phyloP scores from a whole-genome alignment of 805 yeast species.

The Kluyveromyces starmeri region DNA sequence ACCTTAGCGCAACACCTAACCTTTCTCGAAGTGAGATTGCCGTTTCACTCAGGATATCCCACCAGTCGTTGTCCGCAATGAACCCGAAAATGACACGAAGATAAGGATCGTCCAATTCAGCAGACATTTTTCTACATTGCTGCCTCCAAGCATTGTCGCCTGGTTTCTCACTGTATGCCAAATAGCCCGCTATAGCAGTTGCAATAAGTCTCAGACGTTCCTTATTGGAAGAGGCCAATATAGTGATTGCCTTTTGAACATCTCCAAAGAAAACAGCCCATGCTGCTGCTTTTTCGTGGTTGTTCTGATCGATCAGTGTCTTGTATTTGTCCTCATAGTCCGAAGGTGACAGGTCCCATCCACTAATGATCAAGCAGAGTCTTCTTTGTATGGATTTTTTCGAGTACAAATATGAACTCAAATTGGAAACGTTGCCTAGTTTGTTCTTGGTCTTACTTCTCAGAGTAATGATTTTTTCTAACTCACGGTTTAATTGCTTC shows the following conservation, averaged over 20 bases:
- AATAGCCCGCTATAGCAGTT: conserved; percentile 87
- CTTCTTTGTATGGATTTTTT: conserved; percentile 53
- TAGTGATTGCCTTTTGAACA: conserved; percentile 68
- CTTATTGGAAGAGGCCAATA: conserved; percentile 64
- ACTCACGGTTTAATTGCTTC: conserved; percentile 26
- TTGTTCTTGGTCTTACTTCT: conserved; percentile 26
- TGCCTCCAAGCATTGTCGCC: conserved; percentile 83
- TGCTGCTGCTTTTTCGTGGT: conserved; percentile 87
- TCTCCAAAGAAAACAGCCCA: conserved; percentile 96
- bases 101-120: conserved; percentile 85
- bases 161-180: conserved; percentile 31
- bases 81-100: conserved; percentile 87
- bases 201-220: conserved; percentile 73
- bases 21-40: conserved; percentile 83
- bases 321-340: conserved; percentile 66
- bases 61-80: conserved; percentile 91
- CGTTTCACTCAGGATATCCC: conserved; percentile 87
- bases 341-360: conserved; percentile 75
- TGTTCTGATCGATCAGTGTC: conserved; percentile 46
- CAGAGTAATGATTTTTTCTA: conserved; percentile 34
- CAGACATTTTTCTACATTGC: conserved; percentile 79
- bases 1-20: conserved; percentile 83
- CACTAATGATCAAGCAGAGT: conserved; percentile 74
- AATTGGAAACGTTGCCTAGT: conserved; percentile 15
- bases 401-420: conserved; percentile 19